Evolutionary conservation across 2,329 filamentous ascomycete genomes (phyloP).

Genomic region (Apiospora aurea): DNA sequence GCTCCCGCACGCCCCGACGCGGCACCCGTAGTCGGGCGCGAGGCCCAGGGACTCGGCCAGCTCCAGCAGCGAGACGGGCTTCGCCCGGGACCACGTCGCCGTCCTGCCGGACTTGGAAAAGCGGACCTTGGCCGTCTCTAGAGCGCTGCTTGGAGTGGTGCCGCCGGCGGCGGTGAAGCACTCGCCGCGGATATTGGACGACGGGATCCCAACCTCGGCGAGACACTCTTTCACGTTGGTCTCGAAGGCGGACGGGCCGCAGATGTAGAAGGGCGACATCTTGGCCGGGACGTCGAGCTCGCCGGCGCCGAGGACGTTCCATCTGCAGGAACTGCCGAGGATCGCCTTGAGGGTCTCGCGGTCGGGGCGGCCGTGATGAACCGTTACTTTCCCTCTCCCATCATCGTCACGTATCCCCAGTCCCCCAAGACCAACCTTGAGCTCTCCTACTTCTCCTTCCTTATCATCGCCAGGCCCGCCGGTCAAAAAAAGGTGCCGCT

Average conservation of each 20-base stretch:
- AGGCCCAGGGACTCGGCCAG: slow-evolving; percentile 36
- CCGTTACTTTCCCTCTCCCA: slow-evolving; percentile 28
- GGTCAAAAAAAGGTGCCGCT: slow-evolving; percentile 34
- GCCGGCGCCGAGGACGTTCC: slow-evolving; percentile 30
- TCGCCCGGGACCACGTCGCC: slow-evolving; percentile 31
- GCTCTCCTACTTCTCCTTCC: neutral
- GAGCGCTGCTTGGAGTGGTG: neutral
- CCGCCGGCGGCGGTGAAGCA: slow-evolving; percentile 27
- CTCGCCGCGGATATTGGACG: slow-evolving; percentile 31
- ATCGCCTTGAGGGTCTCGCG: slow-evolving; percentile 27
- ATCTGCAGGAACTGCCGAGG: slow-evolving; percentile 30
- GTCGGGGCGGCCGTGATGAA: slow-evolving; percentile 31
- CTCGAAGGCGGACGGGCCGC: slow-evolving; percentile 34
- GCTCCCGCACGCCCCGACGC: slow-evolving; percentile 34
- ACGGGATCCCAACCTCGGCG: slow-evolving; percentile 22
- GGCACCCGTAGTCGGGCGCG: slow-evolving; percentile 36
- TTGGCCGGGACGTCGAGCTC: slow-evolving; percentile 29
- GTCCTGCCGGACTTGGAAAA: slow-evolving; percentile 14
- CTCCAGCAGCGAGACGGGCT: slow-evolving; percentile 34
- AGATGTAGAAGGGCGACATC: slow-evolving; percentile 32
- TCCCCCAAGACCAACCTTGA: neutral
- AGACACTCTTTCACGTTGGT: slow-evolving; percentile 27
- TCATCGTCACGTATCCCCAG: slow-evolving; percentile 19
- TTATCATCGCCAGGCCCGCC: neutral
- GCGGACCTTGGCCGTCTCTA: slow-evolving; percentile 32